Conservation (phyloP, 2,329 filamentous ascomycete genomes). For the Trichoderma sp. region DNA sequence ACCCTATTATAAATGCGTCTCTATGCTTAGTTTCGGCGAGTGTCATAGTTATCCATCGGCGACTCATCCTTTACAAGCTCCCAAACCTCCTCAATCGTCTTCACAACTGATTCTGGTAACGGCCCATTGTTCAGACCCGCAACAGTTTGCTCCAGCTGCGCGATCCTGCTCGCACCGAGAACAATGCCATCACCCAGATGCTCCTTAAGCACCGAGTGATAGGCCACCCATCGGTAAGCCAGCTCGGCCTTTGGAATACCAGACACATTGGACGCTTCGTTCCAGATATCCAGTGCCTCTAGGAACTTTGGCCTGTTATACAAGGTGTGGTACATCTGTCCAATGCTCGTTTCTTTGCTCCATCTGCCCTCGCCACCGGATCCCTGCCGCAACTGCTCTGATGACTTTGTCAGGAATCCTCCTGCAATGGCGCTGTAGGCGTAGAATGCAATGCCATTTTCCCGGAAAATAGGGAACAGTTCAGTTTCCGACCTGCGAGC, state of each 20-base stretch:
- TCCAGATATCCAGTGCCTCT: slow-evolving; percentile 1
- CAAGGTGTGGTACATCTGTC: slow-evolving; percentile 1
- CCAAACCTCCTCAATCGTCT: slow-evolving; percentile 24
- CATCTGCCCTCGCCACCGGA: slow-evolving; percentile 2
- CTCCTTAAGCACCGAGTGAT: slow-evolving; percentile 8
- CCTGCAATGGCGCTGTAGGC: slow-evolving; percentile 42
- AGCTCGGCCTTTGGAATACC: slow-evolving; percentile 13
- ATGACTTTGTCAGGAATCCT: slow-evolving; percentile 33
- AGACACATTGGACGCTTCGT: not conserved
- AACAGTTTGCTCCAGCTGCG: slow-evolving; percentile 13
- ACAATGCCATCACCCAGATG: slow-evolving; percentile 10
- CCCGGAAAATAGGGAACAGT: slow-evolving; percentile 42
- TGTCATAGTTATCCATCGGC: not conserved
- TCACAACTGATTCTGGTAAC: slow-evolving; percentile 21
- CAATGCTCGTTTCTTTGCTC: not conserved
- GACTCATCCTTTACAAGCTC: slow-evolving; percentile 19
- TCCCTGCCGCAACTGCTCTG: not conserved
- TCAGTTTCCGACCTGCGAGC: slow-evolving; percentile 39
- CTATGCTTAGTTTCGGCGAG: not conserved
- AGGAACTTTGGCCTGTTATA: slow-evolving; percentile 15
- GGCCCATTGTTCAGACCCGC: slow-evolving; percentile 17
- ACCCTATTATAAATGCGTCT: not conserved
- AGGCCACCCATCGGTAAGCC: slow-evolving; percentile 20
- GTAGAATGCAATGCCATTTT: slow-evolving; percentile 42
- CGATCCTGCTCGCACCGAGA: slow-evolving; percentile 6